Percentiles rank a stretch among this genome's conserved stretches.
These are phyloP conservation scores for Hypoxylon lienhwacheense DNA, from an alignment of 495 filamentous ascomycete species.

Conservation along the genomic window DNA sequence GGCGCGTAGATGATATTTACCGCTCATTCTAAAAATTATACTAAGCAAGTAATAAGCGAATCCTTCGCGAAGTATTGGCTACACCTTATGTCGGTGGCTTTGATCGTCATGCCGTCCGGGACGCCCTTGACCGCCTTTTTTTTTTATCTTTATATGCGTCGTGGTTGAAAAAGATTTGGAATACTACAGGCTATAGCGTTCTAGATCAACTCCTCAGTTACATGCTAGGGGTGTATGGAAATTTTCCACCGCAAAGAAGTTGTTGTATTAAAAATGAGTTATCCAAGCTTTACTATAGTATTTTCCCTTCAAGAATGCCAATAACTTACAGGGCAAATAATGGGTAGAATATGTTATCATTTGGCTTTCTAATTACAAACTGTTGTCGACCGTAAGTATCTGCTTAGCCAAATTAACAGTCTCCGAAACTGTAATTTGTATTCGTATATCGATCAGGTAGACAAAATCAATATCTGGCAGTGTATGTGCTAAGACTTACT, in stretches of 20 bases:
- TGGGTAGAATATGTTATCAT: too few species aligned
- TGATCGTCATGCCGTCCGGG: slow-evolving; percentile 26
- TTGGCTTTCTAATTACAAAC: too few species aligned
- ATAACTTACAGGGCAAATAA: too few species aligned
- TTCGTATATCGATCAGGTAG: too few species aligned
- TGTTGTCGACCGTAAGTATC: too few species aligned
- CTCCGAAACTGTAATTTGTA: too few species aligned
- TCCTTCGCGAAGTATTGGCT: slow-evolving; percentile 21
- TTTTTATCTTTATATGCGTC: slow-evolving; percentile 2
- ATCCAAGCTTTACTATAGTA: neutral
- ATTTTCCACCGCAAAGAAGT: neutral
- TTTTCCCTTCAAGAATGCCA: neutral
- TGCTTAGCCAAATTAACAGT: too few species aligned
- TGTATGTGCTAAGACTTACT: neutral
- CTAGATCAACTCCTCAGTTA: slow-evolving; percentile 12
- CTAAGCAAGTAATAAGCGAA: slow-evolving; percentile 1
- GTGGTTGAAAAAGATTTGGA: slow-evolving; percentile 2
- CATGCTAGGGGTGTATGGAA: neutral
- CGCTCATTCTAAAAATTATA: too few species aligned
- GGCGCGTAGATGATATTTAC: slow-evolving; percentile 7
- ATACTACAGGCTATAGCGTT: neutral
- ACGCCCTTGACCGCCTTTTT: slow-evolving; percentile 31
- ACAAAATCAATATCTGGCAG: neutral
- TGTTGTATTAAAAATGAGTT: neutral
- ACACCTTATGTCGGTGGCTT: slow-evolving; percentile 24